These are phyloP conservation scores for Mallotus repandus DNA, from an alignment of 441 rosid genomes.

Conservation along the genomic window DNA sequence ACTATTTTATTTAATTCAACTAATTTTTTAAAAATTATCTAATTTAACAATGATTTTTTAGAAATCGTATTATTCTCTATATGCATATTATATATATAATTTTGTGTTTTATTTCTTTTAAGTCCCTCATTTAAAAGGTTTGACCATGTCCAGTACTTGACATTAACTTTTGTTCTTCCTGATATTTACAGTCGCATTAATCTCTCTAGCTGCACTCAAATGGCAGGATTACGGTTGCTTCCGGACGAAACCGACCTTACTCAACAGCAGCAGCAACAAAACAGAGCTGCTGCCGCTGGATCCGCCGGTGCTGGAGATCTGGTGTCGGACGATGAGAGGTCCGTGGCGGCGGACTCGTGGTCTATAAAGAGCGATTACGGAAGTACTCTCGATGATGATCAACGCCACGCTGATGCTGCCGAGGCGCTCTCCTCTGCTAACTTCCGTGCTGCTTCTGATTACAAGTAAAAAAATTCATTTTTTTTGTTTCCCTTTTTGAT, in stretches of 20 bases:
- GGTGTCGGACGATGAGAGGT: slow-evolving; percentile 88
- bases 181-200: not conserved
- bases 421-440: slow-evolving; percentile 85
- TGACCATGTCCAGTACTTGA: not conserved
- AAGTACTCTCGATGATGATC: slow-evolving; percentile 95
- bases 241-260: slow-evolving; percentile 72
- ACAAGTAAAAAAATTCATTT: slow-evolving; percentile 36
- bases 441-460: slow-evolving; percentile 76
- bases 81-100: too few relatives aligned
- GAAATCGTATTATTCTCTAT: too few relatives aligned
- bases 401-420: slow-evolving; percentile 93
- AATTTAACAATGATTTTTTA: too few relatives aligned
- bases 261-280: slow-evolving; percentile 47
- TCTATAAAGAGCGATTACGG: slow-evolving; percentile 96
- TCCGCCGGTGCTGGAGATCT: slow-evolving; percentile 34
- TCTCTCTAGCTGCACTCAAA: slow-evolving; percentile 9
- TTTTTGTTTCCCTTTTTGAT: too few relatives aligned
- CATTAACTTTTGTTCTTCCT: not conserved
- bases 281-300: slow-evolving; percentile 24
- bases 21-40: too few relatives aligned
- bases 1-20: too few relatives aligned
- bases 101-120: too few relatives aligned
- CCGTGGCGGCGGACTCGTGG: slow-evolving; percentile 98
- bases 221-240: slow-evolving; percentile 71
- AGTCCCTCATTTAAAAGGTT: not conserved